Conservation (phyloP, 345 rosid species). For the Cochlearia excelsa region DNA sequence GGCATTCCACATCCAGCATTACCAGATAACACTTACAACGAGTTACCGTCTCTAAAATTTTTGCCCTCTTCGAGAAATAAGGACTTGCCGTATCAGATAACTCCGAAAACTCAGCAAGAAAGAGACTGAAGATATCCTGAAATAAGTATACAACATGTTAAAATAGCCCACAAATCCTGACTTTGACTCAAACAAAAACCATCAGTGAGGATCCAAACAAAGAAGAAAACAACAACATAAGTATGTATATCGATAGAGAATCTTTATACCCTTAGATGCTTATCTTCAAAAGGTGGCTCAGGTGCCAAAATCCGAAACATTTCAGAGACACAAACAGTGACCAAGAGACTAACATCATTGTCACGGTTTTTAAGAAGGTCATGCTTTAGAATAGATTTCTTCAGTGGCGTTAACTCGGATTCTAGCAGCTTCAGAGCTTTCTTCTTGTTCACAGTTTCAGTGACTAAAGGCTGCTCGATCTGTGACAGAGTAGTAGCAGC, state of each 20-base stretch:
- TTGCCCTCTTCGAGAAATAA: conserved; percentile 73
- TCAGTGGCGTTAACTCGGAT: conserved; percentile 49
- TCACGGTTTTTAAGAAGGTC: conserved; percentile 57
- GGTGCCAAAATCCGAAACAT: conserved; percentile 80
- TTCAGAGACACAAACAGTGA: conserved; percentile 69
- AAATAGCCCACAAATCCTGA: conserved; percentile 1
- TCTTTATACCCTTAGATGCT: conserved; percentile 55
- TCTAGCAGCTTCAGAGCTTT: conserved; percentile 39
- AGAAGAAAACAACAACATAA: not conserved
- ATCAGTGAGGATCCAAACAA: not conserved
- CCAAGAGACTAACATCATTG: conserved; percentile 70
- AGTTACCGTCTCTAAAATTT: conserved; percentile 73
- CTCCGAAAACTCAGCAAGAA: conserved; percentile 60
- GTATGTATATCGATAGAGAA: not conserved
- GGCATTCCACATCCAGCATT: conserved; percentile 67
- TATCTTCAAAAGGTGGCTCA: conserved; percentile 70
- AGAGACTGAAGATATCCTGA: conserved; percentile 71
- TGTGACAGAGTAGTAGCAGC: conserved; percentile 55
- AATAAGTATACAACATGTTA: conserved; percentile 15
- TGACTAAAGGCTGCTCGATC: conserved; percentile 57
- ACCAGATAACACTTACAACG: conserved; percentile 68
- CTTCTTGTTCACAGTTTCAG: conserved; percentile 37
- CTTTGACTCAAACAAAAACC: conserved; percentile 16
- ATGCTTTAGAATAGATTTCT: conserved; percentile 57
- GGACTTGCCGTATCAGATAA: conserved; percentile 67